Percentiles rank a stretch among this genome's conserved stretches.
These are phyloP conservation scores for Eucalyptus dawsonii DNA, from an alignment of 345 rosid genomes.

Conservation along the genomic window DNA sequence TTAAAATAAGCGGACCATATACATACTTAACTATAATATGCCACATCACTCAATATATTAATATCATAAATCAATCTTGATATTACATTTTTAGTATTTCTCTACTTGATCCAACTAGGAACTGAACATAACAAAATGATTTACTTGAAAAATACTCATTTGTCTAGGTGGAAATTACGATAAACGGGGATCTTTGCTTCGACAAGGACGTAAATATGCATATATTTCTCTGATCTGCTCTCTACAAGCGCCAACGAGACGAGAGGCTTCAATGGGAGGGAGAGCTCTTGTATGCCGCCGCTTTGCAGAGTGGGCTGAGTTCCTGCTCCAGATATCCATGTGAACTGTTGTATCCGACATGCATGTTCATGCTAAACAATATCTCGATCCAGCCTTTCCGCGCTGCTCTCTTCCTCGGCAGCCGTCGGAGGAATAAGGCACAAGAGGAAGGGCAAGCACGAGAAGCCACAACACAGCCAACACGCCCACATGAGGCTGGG, in stretches of 20 bases:
- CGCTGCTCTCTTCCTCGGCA: background rate
- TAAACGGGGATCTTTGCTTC: background rate
- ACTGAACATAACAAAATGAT: background rate
- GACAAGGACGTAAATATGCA: background rate
- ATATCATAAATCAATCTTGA: background rate
- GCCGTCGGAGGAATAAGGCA: background rate
- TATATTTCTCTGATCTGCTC: background rate
- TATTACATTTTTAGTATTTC: background rate
- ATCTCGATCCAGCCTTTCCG: background rate
- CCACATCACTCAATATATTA: background rate
- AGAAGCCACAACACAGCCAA: background rate
- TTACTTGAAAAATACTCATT: background rate
- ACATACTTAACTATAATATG: background rate
- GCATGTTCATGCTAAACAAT: background rate
- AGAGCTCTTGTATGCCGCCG: background rate
- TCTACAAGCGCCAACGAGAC: background rate
- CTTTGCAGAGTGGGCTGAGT: background rate
- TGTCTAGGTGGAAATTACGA: background rate
- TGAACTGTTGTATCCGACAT: background rate
- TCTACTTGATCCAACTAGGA: background rate
- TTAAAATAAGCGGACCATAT: background rate
- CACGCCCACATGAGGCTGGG: background rate
- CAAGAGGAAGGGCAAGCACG: background rate
- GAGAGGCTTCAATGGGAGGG: background rate
- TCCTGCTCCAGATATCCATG: background rate